Evolutionary conservation across 306 rosid genomes (phyloP), one percentile per base, ranked within the genome.

Genomic region (Vachellia collinsii): DNA sequence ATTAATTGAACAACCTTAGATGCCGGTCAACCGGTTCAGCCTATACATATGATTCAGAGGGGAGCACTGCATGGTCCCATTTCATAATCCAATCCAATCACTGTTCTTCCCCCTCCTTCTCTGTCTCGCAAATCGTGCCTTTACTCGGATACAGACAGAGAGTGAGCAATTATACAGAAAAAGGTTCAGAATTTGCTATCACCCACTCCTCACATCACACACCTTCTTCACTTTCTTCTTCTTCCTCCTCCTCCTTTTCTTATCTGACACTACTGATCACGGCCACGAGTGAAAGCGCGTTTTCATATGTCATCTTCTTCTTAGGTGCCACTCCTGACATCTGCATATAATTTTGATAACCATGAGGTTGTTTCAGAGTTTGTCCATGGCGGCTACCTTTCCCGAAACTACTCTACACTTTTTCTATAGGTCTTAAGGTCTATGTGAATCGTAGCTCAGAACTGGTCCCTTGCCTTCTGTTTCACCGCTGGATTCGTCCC

Each of bases 211-310:
- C 36, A 12, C 1, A 29, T 29, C 34, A 29, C 34, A 29, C 11
- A 20, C 12, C 36, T 22, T 70, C 36, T 70, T 22, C 54, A 11
- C 43, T 12, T 20, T 4, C 20, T 5, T 1, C 25, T 25, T 25
- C 29, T 20, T n/a, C 6, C 11, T 1, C 47, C 20, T 42, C 47
- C 17, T 34, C 9, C n/a, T n/a, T n/a, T n/a, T 53, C 23, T 19
- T 42, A 20, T 68, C 37, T 69, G 74, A 70, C 74, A 70, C 13
- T 6, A 22, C 25, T 43, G 48, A 56, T 7, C 23, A 54, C 38
- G 13, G 38, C 74, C 74, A 44, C 74, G n/a, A 70, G 29, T 70
- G 74, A 70, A 43, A 42, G 13, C 74, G 74, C 74, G 74, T 70
- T 70, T 43, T 20, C 74, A 20, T 16, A 64, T 42, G 5, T 20